Conservation (phyloP, 2,329 filamentous ascomycete genomes). For the Microcera coccophila region DNA sequence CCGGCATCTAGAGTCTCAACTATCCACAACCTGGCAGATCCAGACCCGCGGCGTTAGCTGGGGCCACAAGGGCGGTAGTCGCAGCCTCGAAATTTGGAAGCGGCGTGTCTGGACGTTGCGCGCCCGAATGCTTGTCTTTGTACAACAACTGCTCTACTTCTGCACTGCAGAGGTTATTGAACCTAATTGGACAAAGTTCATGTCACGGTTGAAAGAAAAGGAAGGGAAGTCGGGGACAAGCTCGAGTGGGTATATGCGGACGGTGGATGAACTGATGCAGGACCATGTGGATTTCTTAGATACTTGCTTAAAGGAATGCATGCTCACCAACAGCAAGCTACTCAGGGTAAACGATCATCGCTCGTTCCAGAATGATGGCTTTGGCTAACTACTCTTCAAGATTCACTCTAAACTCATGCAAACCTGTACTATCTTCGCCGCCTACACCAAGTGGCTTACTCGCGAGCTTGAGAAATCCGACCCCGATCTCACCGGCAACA, state of each 20-base stretch:
- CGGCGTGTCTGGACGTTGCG: slow-evolving; percentile 85
- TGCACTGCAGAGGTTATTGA: slow-evolving; percentile 97
- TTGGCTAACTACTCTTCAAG: slow-evolving; percentile 43
- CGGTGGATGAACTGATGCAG: slow-evolving; percentile 97
- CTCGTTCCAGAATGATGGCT: not conserved
- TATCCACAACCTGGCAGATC: slow-evolving; percentile 85
- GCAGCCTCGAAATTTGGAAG: slow-evolving; percentile 84
- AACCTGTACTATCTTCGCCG: slow-evolving; percentile 90
- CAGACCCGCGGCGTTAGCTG: slow-evolving; percentile 78
- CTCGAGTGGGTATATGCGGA: slow-evolving; percentile 51
- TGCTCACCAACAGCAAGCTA: slow-evolving; percentile 95
- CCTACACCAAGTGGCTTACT: slow-evolving; percentile 81
- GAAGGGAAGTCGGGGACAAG: slow-evolving; percentile 37
- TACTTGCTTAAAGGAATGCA: slow-evolving; percentile 97
- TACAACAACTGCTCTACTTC: slow-evolving; percentile 94
- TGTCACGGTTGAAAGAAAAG: slow-evolving; percentile 72
- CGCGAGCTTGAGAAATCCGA: slow-evolving; percentile 81
- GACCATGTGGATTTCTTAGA: slow-evolving; percentile 98
- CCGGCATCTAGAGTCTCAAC: slow-evolving; percentile 80
- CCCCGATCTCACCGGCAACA: slow-evolving; percentile 64
- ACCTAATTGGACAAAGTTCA: slow-evolving; percentile 92
- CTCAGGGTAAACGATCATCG: slow-evolving; percentile 59
- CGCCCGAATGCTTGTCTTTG: slow-evolving; percentile 92
- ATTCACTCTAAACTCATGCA: slow-evolving; percentile 97
- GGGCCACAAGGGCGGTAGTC: slow-evolving; percentile 73